Conservation (phyloP, 352 stramenopile species). For the Globisporangium uncinulatum region DNA sequence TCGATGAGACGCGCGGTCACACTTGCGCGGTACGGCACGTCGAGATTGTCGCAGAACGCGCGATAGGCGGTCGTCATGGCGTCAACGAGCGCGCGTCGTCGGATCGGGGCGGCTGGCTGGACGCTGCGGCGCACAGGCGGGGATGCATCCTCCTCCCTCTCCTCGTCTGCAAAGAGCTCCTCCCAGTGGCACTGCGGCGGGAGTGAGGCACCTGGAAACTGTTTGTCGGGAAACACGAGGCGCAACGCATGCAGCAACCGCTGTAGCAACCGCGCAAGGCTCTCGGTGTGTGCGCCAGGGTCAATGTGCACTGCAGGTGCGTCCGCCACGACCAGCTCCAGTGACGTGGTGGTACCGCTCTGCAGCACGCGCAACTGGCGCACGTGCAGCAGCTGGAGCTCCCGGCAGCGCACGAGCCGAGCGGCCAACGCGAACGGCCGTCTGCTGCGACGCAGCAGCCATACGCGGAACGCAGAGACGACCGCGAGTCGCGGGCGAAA, state of each 20-base stretch:
- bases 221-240: conserved; percentile 36
- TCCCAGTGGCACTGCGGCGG: conserved; percentile 41
- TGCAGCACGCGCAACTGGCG: conserved; percentile 30
- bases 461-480: conserved; percentile 46
- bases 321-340: conserved; percentile 22
- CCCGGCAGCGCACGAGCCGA: conserved; percentile 22
- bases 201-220: conserved; percentile 24
- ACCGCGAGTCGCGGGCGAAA: conserved; percentile 53
- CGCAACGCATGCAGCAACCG: conserved; percentile 39
- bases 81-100: conserved; percentile 13
- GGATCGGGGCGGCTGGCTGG: neutral
- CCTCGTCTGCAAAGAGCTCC: conserved; percentile 30
- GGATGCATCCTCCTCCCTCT: too few relatives aligned
- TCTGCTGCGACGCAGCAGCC: conserved; percentile 36
- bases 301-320: conserved; percentile 41
- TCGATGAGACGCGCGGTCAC: conserved; percentile 42
- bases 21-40: conserved; percentile 37
- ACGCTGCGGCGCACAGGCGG: neutral
- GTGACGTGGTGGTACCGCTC: conserved; percentile 21
- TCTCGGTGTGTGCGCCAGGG: conserved; percentile 46
- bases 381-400: conserved; percentile 44
- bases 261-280: conserved; percentile 44
- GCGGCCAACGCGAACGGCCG: conserved; percentile 27
- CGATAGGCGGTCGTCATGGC: conserved; percentile 44
- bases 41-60: conserved; percentile 58